Evolutionary conservation across 1,284 basidiomycete species (phyloP).

Genomic region (Tylopilus sp.): DNA sequence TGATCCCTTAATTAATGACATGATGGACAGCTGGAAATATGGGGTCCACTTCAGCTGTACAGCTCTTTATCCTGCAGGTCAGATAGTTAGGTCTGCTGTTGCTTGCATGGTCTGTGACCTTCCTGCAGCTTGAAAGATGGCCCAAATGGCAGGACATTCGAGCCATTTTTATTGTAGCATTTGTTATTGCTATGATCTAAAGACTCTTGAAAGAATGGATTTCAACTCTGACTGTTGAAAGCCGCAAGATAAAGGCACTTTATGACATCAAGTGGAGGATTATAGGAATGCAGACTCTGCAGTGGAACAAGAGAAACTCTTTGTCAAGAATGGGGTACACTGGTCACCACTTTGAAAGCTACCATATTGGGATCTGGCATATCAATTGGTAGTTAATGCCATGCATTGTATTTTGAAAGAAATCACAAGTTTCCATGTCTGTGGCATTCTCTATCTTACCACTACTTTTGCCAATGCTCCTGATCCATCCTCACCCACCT

Average conservation of each 20-base stretch:
- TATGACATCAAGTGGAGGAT: constrained; percentile 6
- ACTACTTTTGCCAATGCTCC: not conserved
- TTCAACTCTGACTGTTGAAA: too few species aligned
- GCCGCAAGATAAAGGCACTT: too few species aligned
- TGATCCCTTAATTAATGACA: not conserved
- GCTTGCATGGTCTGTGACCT: too few species aligned
- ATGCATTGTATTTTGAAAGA: constrained; percentile 23
- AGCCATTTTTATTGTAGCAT: too few species aligned
- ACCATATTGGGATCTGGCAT: constrained; percentile 20
- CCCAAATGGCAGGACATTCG: too few species aligned
- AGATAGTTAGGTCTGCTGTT: too few species aligned
- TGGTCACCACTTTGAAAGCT: constrained; percentile 16
- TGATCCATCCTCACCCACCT: not conserved
- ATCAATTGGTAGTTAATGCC: constrained; percentile 15
- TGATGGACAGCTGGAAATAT: not conserved
- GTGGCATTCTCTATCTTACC: not conserved
- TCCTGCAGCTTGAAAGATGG: too few species aligned
- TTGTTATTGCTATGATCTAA: too few species aligned
- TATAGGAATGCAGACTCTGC: constrained; percentile 1
- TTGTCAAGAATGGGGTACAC: constrained; percentile 13
- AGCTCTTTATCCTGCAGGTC: too few species aligned
- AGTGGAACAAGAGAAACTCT: constrained; percentile 3
- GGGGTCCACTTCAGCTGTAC: not conserved
- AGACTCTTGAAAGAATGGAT: too few species aligned
- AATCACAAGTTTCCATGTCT: not conserved